phyloP scores from a whole-genome alignment of 345 rosid genomes.

The Limnanthes douglasii region DNA sequence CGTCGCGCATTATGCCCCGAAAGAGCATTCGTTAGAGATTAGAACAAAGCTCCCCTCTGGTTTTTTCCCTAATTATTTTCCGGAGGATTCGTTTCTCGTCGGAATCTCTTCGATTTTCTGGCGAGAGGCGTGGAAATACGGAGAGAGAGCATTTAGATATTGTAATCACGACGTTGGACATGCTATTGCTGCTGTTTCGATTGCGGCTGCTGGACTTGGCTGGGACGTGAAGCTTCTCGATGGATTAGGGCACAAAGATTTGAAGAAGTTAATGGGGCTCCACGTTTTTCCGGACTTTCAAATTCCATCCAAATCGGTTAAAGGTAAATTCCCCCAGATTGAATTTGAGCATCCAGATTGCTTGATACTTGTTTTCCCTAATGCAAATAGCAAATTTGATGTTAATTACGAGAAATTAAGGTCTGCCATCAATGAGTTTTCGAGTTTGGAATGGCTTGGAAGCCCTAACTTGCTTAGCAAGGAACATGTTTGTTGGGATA shows the following conservation, averaged over 20 bases:
- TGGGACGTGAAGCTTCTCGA: slow-evolving; percentile 92
- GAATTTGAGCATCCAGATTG: slow-evolving; percentile 90
- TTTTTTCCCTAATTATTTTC: slow-evolving; percentile 33
- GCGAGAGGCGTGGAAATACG: slow-evolving; percentile 97
- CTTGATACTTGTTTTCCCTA: slow-evolving; percentile 58
- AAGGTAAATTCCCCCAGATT: slow-evolving; percentile 35
- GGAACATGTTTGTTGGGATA: slow-evolving; percentile 75
- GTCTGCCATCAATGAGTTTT: slow-evolving; percentile 20
- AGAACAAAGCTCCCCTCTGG: slow-evolving; percentile 35
- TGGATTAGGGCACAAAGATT: slow-evolving; percentile 49
- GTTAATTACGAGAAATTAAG: slow-evolving; percentile 34
- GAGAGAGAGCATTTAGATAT: slow-evolving; percentile 74
- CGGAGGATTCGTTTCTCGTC: slow-evolving; percentile 39
- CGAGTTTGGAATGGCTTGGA: slow-evolving; percentile 49
- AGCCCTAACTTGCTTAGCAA: slow-evolving; percentile 52
- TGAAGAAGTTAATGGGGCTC: slow-evolving; percentile 45
- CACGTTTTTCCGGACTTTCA: slow-evolving; percentile 21
- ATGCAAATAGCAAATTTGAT: slow-evolving; percentile 17
- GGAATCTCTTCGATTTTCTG: slow-evolving; percentile 71
- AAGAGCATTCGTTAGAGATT: slow-evolving; percentile 69
- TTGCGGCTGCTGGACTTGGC: slow-evolving; percentile 74
- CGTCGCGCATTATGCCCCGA: slow-evolving; percentile 74
- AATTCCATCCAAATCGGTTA: slow-evolving; percentile 24
- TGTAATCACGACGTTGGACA: slow-evolving; percentile 90
- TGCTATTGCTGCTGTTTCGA: slow-evolving; percentile 53